Evolutionary conservation across 2,329 filamentous ascomycete genomes (phyloP).

Genomic region (Ceratocystis smalleyi): DNA sequence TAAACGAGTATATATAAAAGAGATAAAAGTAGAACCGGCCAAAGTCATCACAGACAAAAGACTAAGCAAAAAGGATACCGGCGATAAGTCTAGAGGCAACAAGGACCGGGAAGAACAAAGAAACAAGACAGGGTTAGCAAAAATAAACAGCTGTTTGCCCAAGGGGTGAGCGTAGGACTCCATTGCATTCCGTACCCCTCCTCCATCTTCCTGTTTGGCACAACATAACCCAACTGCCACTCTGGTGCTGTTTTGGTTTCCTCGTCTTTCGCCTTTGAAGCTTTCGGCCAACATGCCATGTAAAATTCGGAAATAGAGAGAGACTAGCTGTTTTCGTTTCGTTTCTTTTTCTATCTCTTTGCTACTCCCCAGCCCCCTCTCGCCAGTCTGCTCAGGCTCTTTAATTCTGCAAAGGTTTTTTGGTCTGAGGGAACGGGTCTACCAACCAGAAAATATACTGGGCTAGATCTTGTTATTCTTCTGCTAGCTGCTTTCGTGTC

Average conservation of each 20-base stretch:
- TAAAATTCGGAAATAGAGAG: background rate
- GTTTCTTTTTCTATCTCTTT: no score
- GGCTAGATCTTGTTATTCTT: background rate
- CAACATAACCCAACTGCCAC: background rate
- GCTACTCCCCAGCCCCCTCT: background rate
- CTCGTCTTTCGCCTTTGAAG: background rate
- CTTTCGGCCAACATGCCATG: background rate
- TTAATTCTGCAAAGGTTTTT: background rate
- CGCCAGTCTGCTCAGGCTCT: background rate
- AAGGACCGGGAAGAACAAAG: background rate
- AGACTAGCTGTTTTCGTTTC: background rate
- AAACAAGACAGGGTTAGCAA: background rate
- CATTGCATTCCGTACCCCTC: background rate
- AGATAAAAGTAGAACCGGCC: no score
- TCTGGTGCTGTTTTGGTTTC: background rate
- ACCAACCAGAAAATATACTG: background rate
- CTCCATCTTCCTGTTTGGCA: background rate
- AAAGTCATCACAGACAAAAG: background rate
- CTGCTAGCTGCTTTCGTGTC: background rate
- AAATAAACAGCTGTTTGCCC: background rate
- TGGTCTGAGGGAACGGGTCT: background rate
- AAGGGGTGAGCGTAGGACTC: background rate
- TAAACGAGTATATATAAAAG: no score
- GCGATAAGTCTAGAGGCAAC: constrained; percentile 1
- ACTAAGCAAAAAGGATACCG: background rate